phyloP scores from a whole-genome alignment of 306 rosid genomes.

The Canavalia ensiformis region DNA sequence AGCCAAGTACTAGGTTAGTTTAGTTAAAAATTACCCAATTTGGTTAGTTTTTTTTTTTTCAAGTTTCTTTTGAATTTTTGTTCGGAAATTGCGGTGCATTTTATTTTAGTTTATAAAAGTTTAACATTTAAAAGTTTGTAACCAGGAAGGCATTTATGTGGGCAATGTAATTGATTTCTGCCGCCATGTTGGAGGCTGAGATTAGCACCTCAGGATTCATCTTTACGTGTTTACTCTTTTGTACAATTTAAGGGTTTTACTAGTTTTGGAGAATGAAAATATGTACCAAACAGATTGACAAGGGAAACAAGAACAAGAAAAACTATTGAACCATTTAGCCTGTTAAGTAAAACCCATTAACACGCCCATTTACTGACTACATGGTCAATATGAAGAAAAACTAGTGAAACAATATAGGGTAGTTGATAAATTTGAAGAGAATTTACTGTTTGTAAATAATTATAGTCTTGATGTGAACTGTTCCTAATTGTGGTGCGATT shows the following conservation, averaged over 20 bases:
- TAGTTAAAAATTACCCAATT: not conserved
- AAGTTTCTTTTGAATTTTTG: constrained; percentile 28
- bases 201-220: constrained; percentile 20
- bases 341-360: not conserved
- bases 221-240: not conserved
- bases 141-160: not conserved
- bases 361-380: not conserved
- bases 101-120: not conserved
- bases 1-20: constrained; percentile 17
- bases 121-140: not conserved
- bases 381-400: not conserved
- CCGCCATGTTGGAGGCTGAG: constrained; percentile 23
- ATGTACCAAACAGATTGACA: constrained; percentile 24
- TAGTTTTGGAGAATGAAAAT: constrained; percentile 17
- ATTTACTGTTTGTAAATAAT: not conserved
- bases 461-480: not conserved
- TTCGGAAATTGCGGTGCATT: not conserved
- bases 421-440: constrained; percentile 21
- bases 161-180: constrained; percentile 19
- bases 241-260: constrained; percentile 14
- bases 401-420: not conserved
- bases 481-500: constrained; percentile 1
- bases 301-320: constrained; percentile 14
- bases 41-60: not conserved
- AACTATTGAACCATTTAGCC: not conserved